phyloP scores from a whole-genome alignment of 2,329 filamentous ascomycete species.

The Penicillium sp. region DNA sequence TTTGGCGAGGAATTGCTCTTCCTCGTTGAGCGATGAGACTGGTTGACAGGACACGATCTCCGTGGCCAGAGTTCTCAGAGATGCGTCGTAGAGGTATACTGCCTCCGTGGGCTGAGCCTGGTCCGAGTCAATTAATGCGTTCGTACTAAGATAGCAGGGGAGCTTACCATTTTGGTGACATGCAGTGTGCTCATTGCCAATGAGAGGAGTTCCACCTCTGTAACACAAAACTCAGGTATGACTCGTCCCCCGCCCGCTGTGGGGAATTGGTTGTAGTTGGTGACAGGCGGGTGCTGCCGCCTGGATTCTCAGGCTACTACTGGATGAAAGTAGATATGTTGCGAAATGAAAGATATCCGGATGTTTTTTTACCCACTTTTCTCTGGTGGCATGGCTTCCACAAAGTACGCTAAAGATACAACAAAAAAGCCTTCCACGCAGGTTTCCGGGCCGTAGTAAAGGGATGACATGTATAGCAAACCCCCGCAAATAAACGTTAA shows the following conservation, averaged over 20 bases:
- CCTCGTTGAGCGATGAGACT: slow-evolving; percentile 19
- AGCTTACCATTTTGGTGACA: slow-evolving; percentile 5
- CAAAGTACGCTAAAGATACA: neutral
- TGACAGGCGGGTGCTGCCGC: neutral
- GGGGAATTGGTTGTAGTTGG: slow-evolving; percentile 1
- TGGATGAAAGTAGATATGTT: neutral
- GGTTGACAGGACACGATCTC: slow-evolving; percentile 22
- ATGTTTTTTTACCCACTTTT: too few relatives aligned
- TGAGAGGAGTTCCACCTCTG: neutral
- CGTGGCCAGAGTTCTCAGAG: slow-evolving; percentile 20
- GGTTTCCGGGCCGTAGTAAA: neutral
- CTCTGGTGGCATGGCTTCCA: too few relatives aligned
- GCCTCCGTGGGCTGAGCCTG: slow-evolving; percentile 20
- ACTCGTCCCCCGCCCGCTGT: slow-evolving; percentile 1
- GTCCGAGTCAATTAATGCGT: neutral
- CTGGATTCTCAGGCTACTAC: slow-evolving; percentile 3
- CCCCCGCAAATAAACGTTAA: neutral
- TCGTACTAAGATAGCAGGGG: neutral
- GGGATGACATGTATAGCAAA: neutral
- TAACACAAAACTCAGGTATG: neutral
- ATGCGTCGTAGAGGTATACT: slow-evolving; percentile 27
- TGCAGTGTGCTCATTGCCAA: neutral
- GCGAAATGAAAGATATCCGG: too few relatives aligned
- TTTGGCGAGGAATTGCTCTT: slow-evolving; percentile 23
- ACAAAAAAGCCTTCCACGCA: neutral